Evolutionary conservation across 306 rosid genomes (phyloP), one percentile per base, ranked within the genome.

Genomic region (Sphenostylis stenocarpa): DNA sequence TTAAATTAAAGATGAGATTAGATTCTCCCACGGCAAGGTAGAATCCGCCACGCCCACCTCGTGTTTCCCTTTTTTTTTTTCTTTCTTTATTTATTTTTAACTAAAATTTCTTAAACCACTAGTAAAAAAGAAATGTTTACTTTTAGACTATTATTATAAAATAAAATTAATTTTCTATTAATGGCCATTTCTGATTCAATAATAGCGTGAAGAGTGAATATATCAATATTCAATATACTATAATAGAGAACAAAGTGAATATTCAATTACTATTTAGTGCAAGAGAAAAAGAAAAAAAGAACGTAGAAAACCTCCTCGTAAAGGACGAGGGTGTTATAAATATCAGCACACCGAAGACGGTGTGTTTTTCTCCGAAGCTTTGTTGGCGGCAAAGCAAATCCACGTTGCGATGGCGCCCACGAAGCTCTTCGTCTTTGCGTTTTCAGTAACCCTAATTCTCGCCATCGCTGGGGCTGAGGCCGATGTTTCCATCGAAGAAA

Each of bases 331-430:
- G 20, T 23, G 11, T 24, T 67, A 70, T 78, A 61, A 70, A 61
- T 79, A 71, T 62, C 72, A 38, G 10, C 62, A 63, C 0, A 21
- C 3, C 26, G 63, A 43, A 14, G 19, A 51, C 4, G 7, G 29
- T 49, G 7, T 17, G 14, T 49, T 60, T 64, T 47, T 17, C 45
- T 45, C 56, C 72, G 66, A 79, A 82, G 90, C 83, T 85, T 82
- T 61, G 84, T 80, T 79, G 90, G 88, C 89, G 85, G 82, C 80
- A 80, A 78, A 34, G 82, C 79, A 77, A 73, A 21, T 84, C 77
- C 86, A 72, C 66, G 13, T 67, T 75, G 57, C 65, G 70, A 95
- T 96, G 99, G 92, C 98, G 90, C 86, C 87, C 75, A 57, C 87
- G 67, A 95, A 87, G 87, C 83, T 89, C 3, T 73, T 83, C 83